Evolutionary conservation across 2,329 filamentous ascomycete species (phyloP), one percentile per base, ranked within the genome.

Genomic region (Aspergillus quadrilineatus): DNA sequence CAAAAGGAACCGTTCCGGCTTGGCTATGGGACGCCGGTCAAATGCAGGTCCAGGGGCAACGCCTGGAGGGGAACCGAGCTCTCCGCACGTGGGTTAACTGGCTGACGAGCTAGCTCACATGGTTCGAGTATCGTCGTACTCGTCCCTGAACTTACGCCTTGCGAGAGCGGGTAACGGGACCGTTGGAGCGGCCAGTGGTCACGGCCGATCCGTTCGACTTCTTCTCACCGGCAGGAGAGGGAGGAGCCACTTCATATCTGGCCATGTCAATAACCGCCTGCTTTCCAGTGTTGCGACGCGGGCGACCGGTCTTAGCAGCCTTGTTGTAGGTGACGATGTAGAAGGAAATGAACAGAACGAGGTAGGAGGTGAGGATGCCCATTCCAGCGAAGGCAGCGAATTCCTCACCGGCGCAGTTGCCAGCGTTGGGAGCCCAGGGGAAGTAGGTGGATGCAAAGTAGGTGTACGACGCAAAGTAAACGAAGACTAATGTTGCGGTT

Each of bases 401-500:
- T 77, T 97, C 94, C 81, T 97, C 93, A 69, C 93, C 93, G 41
- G 93, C 91, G 75, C 93, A 99, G 67, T 87, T 81, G 75, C 93
- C 93, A 61, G 82, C 78, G 73, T 90, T 96, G 63, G 93, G 93
- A 74, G 95, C 80, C 82, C 85, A 88, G 45, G 82, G 84, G 81
- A 89, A 96, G 85, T 97, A 97, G 67, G 88, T 89, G 67, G 88
- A 92, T 66, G 89, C 87, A 83, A 97, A 97, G 84, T 97, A 97
- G 67, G 92, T 97, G 84, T 93, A 97, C n/a, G 93, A 95, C 51
- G 92, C 93, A 72, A 96, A 97, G 86, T 97, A 97, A 75, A 97
- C 90, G 76, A 97, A 97, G 69, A 90, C 90, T 93, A 60, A 10
- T 8, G 32, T 15, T 43, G 39, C 32, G 63, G 10, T 29, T 26